Conservation (phyloP, 495 filamentous ascomycete genomes). For the Aspergillus sclerotiicarbonarius region DNA sequence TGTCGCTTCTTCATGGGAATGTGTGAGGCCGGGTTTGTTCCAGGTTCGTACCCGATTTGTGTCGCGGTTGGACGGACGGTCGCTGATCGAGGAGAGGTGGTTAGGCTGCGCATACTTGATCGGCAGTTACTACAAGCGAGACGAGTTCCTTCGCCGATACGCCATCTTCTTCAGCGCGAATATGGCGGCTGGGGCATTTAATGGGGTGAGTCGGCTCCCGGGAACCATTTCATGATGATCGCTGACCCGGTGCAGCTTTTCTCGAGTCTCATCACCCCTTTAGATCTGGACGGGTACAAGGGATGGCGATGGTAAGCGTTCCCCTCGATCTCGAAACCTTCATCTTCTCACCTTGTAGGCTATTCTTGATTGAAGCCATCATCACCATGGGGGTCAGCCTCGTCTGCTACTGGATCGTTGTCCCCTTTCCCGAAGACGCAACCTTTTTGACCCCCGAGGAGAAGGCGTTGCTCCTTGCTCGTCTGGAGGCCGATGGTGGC, state of each 20-base stretch:
- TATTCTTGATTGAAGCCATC: constrained; percentile 40
- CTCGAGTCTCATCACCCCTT: constrained; percentile 48
- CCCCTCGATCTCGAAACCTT: constrained; percentile 5
- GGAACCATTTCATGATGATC: neutral
- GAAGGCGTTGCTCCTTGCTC: constrained; percentile 38
- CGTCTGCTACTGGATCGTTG: constrained; percentile 47
- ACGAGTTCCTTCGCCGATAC: constrained; percentile 56
- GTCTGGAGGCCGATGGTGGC: constrained; percentile 41
- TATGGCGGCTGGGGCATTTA: constrained; percentile 57
- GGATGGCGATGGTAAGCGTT: constrained; percentile 30
- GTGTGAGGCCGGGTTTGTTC: constrained; percentile 55
- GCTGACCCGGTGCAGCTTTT: constrained; percentile 34
- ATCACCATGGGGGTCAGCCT: constrained; percentile 44
- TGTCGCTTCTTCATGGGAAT: constrained; percentile 50
- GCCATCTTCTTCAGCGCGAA: constrained; percentile 55
- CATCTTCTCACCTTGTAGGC: constrained; percentile 10
- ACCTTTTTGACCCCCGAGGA: constrained; percentile 46
- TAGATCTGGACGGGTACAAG: constrained; percentile 43
- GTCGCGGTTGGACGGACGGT: neutral
- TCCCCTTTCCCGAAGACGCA: constrained; percentile 50
- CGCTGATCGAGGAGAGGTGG: neutral
- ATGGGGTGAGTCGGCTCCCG: constrained; percentile 30
- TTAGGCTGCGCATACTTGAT: constrained; percentile 44
- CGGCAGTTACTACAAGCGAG: constrained; percentile 57
- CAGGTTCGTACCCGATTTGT: constrained; percentile 30